Evolutionary conservation across 495 filamentous ascomycete genomes (phyloP).

Genomic region (Neurospora hispaniola): DNA sequence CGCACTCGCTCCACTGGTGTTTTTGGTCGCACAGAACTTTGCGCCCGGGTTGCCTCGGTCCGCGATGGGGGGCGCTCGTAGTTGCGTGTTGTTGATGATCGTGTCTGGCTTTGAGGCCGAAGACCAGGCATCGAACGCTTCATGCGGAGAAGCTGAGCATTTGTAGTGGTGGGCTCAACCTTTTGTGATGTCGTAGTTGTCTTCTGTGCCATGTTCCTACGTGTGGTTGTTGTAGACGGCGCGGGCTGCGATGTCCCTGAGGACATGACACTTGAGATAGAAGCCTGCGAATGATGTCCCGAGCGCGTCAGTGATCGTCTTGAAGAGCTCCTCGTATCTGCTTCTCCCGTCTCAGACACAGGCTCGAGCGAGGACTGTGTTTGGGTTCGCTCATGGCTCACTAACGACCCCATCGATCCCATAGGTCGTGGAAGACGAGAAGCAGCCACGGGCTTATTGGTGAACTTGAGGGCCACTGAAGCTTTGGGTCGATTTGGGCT

Average conservation of each 20-base stretch:
- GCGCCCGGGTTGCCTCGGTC: constrained; percentile 24
- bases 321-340: constrained; percentile 35
- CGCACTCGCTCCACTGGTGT: constrained; percentile 57
- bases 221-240: constrained; percentile 46
- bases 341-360: constrained; percentile 81
- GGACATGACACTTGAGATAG: constrained; percentile 35
- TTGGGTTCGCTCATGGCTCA: constrained; percentile 51
- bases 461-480: constrained; percentile 82
- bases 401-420: constrained; percentile 43
- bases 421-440: constrained; percentile 51
- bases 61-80: constrained; percentile 44
- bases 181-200: constrained; percentile 41
- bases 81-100: constrained; percentile 24
- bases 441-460: constrained; percentile 47
- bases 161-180: constrained; percentile 56
- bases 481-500: constrained; percentile 60
- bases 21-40: constrained; percentile 50
- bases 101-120: constrained; percentile 40
- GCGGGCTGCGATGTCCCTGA: constrained; percentile 36
- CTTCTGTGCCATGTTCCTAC: constrained; percentile 47
- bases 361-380: constrained; percentile 75
- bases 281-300: constrained; percentile 56
- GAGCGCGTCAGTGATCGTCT: constrained; percentile 54
- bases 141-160: constrained; percentile 61
- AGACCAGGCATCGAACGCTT: constrained; percentile 86